These are phyloP conservation scores for Aquilaria malaccensis DNA, from an alignment of 345 rosid genomes.

Conservation along the genomic window DNA sequence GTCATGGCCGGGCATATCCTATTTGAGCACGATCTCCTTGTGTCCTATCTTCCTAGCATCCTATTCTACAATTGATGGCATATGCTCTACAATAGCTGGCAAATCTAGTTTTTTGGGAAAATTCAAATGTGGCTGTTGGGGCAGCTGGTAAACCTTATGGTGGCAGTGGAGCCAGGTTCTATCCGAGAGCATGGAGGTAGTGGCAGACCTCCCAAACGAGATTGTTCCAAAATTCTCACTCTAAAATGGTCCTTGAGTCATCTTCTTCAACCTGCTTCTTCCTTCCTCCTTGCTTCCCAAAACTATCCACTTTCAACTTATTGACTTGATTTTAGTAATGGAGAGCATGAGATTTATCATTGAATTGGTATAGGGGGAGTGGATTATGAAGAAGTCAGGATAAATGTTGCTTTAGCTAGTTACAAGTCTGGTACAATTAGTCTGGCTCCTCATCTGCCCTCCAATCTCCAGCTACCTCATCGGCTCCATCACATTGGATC, in stretches of 20 bases:
- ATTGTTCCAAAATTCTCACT: not conserved
- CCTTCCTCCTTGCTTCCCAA: not conserved
- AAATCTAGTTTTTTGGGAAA: no score
- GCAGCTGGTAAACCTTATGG: no score
- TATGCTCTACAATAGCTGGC: no score
- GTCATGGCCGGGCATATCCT: no score
- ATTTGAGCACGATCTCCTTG: no score
- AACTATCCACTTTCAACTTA: slow-evolving; percentile 13
- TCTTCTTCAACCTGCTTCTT: not conserved
- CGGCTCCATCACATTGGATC: slow-evolving; percentile 79
- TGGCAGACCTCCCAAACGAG: not conserved
- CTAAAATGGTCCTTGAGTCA: not conserved
- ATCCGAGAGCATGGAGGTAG: no score
- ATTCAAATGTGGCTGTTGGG: no score
- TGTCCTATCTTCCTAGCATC: no score
- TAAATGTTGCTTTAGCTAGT: slow-evolving; percentile 52
- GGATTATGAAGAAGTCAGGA: slow-evolving; percentile 50
- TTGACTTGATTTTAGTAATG: slow-evolving; percentile 18
- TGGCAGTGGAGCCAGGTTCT: no score
- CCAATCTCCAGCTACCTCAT: slow-evolving; percentile 80
- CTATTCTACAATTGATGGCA: no score
- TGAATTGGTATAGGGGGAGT: slow-evolving; percentile 56
- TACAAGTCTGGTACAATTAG: slow-evolving; percentile 56
- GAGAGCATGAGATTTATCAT: slow-evolving; percentile 55
- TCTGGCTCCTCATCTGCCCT: slow-evolving; percentile 64